phyloP scores from a whole-genome alignment of 2,329 filamentous ascomycete genomes.

The Monilinia fructicola region DNA sequence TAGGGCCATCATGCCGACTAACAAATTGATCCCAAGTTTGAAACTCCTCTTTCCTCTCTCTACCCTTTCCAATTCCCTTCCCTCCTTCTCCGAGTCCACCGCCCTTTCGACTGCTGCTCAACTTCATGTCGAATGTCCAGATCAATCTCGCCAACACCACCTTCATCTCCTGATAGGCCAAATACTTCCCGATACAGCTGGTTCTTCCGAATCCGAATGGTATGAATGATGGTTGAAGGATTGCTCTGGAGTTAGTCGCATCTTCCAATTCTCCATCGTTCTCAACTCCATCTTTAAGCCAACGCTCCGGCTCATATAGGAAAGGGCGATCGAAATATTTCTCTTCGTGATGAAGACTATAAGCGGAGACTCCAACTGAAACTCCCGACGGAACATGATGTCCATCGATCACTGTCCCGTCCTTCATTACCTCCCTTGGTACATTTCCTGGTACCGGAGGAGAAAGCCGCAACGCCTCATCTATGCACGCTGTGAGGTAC shows the following conservation, averaged over 20 bases:
- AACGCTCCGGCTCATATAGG: not conserved
- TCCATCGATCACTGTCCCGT: slow-evolving; percentile 33
- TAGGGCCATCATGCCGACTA: slow-evolving; percentile 9
- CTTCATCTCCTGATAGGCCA: slow-evolving; percentile 20
- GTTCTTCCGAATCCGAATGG: slow-evolving; percentile 4
- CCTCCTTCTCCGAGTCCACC: slow-evolving; percentile 7
- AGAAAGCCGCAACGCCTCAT: slow-evolving; percentile 34
- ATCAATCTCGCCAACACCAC: slow-evolving; percentile 19
- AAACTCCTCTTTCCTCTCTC: slow-evolving; percentile 11
- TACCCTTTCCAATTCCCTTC: not conserved
- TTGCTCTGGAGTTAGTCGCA: not conserved
- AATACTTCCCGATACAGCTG: slow-evolving; percentile 10
- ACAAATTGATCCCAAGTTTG: slow-evolving; percentile 8
- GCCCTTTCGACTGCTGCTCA: not conserved
- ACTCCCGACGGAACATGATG: slow-evolving; percentile 43
- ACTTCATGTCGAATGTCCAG: slow-evolving; percentile 17
- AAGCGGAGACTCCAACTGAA: slow-evolving; percentile 46
- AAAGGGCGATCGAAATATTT: not conserved
- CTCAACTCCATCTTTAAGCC: not conserved
- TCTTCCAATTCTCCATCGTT: not conserved
- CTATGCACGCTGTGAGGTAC: slow-evolving; percentile 47
- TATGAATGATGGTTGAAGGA: not conserved
- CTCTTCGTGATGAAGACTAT: slow-evolving; percentile 30
- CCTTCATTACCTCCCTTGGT: slow-evolving; percentile 30
- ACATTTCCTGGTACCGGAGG: slow-evolving; percentile 31